Conservation (phyloP, 768 basidiomycete genomes). For the Leucocoprinus sp. region DNA sequence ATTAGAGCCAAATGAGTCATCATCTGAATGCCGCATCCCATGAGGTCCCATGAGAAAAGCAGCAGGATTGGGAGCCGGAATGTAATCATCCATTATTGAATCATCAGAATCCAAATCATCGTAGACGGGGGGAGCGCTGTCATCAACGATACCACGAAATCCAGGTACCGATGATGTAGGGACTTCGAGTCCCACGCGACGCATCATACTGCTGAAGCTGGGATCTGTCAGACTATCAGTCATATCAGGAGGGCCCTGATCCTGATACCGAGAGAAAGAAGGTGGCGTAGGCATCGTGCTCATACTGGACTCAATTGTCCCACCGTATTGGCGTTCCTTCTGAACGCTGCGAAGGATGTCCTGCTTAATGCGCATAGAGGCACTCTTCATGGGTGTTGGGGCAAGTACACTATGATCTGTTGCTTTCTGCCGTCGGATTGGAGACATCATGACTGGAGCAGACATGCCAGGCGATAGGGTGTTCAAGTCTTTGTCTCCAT, state of each 20-base stretch:
- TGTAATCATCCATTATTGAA: slow-evolving; percentile 47
- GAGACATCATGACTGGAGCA: slow-evolving; percentile 50
- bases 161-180: slow-evolving; percentile 22
- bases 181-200: slow-evolving; percentile 44
- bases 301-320: slow-evolving; percentile 49
- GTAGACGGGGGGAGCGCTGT: slow-evolving; percentile 8
- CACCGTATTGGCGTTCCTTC: slow-evolving; percentile 23
- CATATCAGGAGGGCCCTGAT: slow-evolving; percentile 33
- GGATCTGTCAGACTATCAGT: slow-evolving; percentile 44
- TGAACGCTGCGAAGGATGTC: slow-evolving; percentile 55
- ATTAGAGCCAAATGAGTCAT: slow-evolving; percentile 45
- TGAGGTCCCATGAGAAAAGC: slow-evolving; percentile 61
- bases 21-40: slow-evolving; percentile 26
- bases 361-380: slow-evolving; percentile 58
- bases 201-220: slow-evolving; percentile 66
- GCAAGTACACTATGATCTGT: slow-evolving; percentile 23
- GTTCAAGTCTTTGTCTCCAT: slow-evolving; percentile 45
- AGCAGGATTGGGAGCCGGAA: slow-evolving; percentile 54
- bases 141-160: slow-evolving; percentile 18
- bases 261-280: slow-evolving; percentile 58
- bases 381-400: slow-evolving; percentile 65
- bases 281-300: slow-evolving; percentile 66
- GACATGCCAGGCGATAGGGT: slow-evolving; percentile 50
- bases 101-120: slow-evolving; percentile 37
- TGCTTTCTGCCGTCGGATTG: slow-evolving; percentile 33